Conservation (phyloP, 129 eudicot species). For the Saussurea involucrata region DNA sequence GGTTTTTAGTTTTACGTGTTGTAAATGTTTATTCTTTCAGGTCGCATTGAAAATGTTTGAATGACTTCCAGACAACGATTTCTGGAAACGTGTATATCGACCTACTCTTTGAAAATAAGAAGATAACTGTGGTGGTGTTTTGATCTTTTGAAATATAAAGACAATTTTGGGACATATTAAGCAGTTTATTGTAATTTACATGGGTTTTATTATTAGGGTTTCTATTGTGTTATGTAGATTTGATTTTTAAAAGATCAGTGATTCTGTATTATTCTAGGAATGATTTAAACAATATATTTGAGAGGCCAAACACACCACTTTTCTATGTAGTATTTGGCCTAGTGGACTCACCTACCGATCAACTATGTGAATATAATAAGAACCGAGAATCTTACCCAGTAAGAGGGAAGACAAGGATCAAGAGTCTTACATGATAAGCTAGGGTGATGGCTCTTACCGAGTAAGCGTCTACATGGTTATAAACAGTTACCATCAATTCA, state of each 20-base stretch:
- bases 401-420: too few species aligned
- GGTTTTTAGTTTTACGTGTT: background rate
- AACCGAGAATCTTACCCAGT: too few species aligned
- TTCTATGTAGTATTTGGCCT: too few species aligned
- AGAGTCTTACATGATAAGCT: too few species aligned
- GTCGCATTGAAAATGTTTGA: background rate
- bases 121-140: background rate
- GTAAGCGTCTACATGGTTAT: too few species aligned
- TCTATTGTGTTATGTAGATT: background rate
- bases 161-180: background rate
- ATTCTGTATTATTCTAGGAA: background rate
- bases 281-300: too few species aligned
- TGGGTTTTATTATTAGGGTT: background rate
- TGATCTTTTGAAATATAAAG: background rate
- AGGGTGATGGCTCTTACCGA: too few species aligned
- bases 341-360: too few species aligned
- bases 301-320: too few species aligned
- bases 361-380: too few species aligned
- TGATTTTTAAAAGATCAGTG: background rate
- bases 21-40: background rate
- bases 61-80: conserved; percentile 2
- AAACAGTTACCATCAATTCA: too few species aligned
- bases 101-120: background rate
- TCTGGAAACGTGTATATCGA: background rate
- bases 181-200: background rate